phyloP scores from a whole-genome alignment of 2,329 filamentous ascomycete genomes.

The Pseudogymnoascus sp. region DNA sequence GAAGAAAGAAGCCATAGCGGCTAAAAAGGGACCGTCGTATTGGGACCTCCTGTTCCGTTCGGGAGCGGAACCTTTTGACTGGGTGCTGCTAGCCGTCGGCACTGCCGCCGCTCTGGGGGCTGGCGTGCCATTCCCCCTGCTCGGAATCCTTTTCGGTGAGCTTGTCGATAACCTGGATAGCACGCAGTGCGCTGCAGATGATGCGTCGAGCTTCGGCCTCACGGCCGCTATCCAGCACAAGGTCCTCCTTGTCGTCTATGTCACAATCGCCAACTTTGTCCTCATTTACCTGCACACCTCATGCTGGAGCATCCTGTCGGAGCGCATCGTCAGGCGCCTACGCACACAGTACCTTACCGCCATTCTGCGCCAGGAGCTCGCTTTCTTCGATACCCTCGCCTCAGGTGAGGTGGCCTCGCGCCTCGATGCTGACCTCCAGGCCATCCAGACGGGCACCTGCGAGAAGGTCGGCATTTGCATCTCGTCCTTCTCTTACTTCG shows the following conservation, averaged over 20 bases:
- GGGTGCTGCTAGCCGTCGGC: constrained; percentile 31
- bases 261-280: constrained; percentile 45
- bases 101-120: constrained; percentile 42
- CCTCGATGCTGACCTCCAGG: constrained; percentile 48
- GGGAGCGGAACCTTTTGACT: constrained; percentile 19
- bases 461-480: constrained; percentile 54
- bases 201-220: constrained; percentile 26
- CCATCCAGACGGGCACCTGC: constrained; percentile 48
- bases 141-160: constrained; percentile 57
- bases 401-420: constrained; percentile 44
- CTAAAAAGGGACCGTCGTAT: constrained; percentile 1
- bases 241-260: constrained; percentile 51
- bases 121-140: constrained; percentile 54
- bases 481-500: constrained; percentile 47
- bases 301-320: constrained; percentile 41
- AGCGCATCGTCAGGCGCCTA: constrained; percentile 39
- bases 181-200: constrained; percentile 1
- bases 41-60: background rate
- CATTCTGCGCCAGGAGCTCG: constrained; percentile 41
- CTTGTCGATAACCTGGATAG: constrained; percentile 48
- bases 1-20: background rate
- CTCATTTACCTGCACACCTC: constrained; percentile 42
- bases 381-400: constrained; percentile 46
- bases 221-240: constrained; percentile 41
- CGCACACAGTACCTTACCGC: constrained; percentile 38